Percentiles rank a stretch among this genome's conserved stretches.
These are phyloP conservation scores for Patellifolia procumbens DNA, from an alignment of 179 eudicot species.

Conservation along the genomic window DNA sequence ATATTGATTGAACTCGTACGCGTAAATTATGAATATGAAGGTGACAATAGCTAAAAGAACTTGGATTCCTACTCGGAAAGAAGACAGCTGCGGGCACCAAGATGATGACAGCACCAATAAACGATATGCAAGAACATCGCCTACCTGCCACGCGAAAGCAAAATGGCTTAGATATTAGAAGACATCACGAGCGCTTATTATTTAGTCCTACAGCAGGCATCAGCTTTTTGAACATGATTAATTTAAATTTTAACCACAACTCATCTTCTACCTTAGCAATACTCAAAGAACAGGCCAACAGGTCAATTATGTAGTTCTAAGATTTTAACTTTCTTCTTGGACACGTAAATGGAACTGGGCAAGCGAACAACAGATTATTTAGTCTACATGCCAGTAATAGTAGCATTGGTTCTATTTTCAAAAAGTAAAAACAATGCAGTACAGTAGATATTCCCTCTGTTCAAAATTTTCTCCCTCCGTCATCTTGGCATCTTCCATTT, in stretches of 20 bases:
- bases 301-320: neutral
- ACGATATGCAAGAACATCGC: slow-evolving; percentile 86
- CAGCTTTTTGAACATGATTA: neutral
- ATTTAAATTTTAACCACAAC: neutral
- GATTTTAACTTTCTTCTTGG: neutral
- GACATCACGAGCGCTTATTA: neutral
- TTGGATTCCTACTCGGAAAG: slow-evolving; percentile 55
- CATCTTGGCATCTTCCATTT: neutral
- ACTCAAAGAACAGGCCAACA: neutral
- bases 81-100: slow-evolving; percentile 77
- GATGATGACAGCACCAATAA: slow-evolving; percentile 75
- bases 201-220: neutral
- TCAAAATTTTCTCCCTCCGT: neutral
- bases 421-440: neutral
- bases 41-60: slow-evolving; percentile 10
- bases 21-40: slow-evolving; percentile 5
- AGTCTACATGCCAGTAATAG: neutral
- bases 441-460: neutral
- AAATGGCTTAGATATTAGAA: slow-evolving; percentile 1
- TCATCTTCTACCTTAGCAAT: neutral
- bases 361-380: neutral
- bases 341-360: neutral
- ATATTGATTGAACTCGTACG: neutral
- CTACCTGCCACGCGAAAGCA: slow-evolving; percentile 56
- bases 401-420: neutral